Conservation (phyloP, 257 asterid genomes). For the Solanum raphanifolium region DNA sequence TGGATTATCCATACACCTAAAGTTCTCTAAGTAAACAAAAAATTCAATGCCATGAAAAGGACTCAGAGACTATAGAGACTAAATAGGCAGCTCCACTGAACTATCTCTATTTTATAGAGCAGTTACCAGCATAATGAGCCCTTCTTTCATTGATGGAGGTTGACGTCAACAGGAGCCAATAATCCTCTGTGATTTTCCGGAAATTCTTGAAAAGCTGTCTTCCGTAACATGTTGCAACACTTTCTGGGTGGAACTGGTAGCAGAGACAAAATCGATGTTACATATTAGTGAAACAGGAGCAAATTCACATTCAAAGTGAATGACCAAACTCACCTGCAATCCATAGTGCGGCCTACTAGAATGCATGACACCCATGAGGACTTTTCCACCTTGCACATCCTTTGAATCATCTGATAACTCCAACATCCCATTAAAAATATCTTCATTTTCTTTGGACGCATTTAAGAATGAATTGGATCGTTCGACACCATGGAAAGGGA, state of each 20-base stretch:
- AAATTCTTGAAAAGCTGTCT: slow-evolving; percentile 80
- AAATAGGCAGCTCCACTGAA: neutral
- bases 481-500: slow-evolving; percentile 41
- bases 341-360: slow-evolving; percentile 87
- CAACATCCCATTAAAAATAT: slow-evolving; percentile 14
- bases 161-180: slow-evolving; percentile 60
- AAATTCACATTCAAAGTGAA: neutral
- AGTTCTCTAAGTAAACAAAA: neutral
- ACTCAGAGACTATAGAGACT: neutral
- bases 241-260: slow-evolving; percentile 92
- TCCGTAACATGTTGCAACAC: slow-evolving; percentile 80
- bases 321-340: slow-evolving; percentile 54
- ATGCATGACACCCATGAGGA: slow-evolving; percentile 97
- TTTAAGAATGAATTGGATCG: slow-evolving; percentile 17
- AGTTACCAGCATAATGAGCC: slow-evolving; percentile 52
- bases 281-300: neutral
- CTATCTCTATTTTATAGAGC: slow-evolving; percentile 10
- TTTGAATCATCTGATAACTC: slow-evolving; percentile 24
- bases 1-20: neutral
- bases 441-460: slow-evolving; percentile 30
- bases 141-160: slow-evolving; percentile 33
- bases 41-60: neutral
- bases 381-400: slow-evolving; percentile 27
- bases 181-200: slow-evolving; percentile 70
- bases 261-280: slow-evolving; percentile 6